Base-by-base conservation (phyloP, 2,329 filamentous ascomycete species). In the Penicillium sclerotigenum region DNA sequence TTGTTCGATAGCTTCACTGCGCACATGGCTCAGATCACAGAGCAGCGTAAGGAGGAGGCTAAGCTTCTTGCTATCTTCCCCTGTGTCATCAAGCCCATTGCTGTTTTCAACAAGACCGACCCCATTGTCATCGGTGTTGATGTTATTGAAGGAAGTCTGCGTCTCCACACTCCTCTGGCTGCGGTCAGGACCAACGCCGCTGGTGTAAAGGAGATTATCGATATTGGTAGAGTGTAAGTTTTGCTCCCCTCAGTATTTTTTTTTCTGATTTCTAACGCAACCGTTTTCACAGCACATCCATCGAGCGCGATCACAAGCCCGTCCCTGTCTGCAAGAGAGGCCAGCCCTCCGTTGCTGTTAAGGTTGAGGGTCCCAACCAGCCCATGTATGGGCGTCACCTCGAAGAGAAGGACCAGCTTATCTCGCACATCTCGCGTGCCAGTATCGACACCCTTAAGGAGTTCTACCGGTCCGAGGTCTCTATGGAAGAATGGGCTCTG, bases 21-120 rank as follows among this genome's bases (percentile, higher is more conserved):
- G 75, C 93, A 99, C 76, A 96, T 97, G 89, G 87, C 87, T 29
- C 82, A 89, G 66, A 83, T 96, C 64, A 81, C 87, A 29, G 91
- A 93, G 77, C 88, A 92, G 81, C 92, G 91, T 80, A 97, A 97
- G 81, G 93, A 97, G 70, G 92, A 97, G 69, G 90, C 87, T 69
- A 97, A 97, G 81, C 85, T 97, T 79, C 79, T 94, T 68, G 95
- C 94, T 41, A 93, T 99, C 66, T 99, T 97, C 84, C 95, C 94
- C 34, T 97, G 94, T 71, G 89, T 97, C 36, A 84, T 99, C 54
- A 84, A 83, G 65, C 86, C 93, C 0, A 90, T 99, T 37, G 91
- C 91, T 16, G 89, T 99, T 28, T 99, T 99, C 85, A 97, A 97
- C 83, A 99, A 99, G 84, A 96, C 92, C 49, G 85, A 87, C 64